phyloP scores from a whole-genome alignment of 176 grass and related monocot species.

The Cenchrus fungigraminus region DNA sequence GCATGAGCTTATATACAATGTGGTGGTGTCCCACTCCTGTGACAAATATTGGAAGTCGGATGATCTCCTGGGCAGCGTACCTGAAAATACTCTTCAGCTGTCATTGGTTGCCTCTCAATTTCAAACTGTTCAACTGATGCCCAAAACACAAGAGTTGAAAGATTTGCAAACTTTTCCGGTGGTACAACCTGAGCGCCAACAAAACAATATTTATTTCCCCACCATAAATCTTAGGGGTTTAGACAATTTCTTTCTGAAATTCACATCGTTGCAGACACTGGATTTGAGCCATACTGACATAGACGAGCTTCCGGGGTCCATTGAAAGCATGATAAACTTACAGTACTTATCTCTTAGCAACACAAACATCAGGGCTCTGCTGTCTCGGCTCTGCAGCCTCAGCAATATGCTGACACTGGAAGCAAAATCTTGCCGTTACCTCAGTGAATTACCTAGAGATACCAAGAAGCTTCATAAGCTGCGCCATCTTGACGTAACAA shows the following conservation, averaged over 20 bases:
- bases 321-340: conserved; percentile 33
- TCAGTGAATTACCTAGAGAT: conserved; percentile 36
- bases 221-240: conserved; percentile 18
- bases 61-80: neutral
- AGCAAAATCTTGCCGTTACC: neutral
- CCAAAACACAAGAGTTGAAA: neutral
- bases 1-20: conserved; percentile 40
- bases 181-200: conserved; percentile 14
- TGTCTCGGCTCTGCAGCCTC: conserved; percentile 34
- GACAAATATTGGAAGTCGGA: conserved; percentile 21
- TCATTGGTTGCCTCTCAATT: conserved; percentile 28
- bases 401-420: conserved; percentile 46
- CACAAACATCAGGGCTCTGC: conserved; percentile 45
- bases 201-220: neutral
- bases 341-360: conserved; percentile 38
- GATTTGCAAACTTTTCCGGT: conserved; percentile 22
- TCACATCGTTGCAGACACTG: conserved; percentile 35
- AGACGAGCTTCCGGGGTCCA: conserved; percentile 36
- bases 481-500: conserved; percentile 28
- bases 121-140: conserved; percentile 18
- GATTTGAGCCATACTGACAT: conserved; percentile 39
- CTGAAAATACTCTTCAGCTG: conserved; percentile 22
- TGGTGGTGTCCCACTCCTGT: neutral
- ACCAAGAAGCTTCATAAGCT: conserved; percentile 18
- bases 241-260: conserved; percentile 35